Evolutionary conservation across 192 early-diverging fungal genomes (phyloP).

Genomic region (Linnemannia schmuckeri): DNA sequence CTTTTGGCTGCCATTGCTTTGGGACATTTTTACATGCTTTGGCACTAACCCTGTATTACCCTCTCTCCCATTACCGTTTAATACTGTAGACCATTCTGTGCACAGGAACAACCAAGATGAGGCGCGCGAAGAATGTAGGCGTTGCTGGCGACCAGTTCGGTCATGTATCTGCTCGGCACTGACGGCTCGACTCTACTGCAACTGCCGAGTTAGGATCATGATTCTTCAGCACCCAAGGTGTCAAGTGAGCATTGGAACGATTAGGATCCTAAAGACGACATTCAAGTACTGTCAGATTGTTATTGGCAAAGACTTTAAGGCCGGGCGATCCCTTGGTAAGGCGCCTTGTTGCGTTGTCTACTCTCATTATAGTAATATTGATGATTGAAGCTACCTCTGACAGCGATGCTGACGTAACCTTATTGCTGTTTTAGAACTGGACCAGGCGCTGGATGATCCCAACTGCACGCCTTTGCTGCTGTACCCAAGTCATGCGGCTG

Average conservation of each 20-base stretch:
- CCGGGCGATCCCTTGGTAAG: slow-evolving; percentile 35
- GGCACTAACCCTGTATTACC: background rate
- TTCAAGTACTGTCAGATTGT: slow-evolving; percentile 56
- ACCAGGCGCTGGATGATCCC: slow-evolving; percentile 34
- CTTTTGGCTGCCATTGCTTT: background rate
- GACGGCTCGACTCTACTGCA: slow-evolving; percentile 45
- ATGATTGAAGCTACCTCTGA: too few species aligned
- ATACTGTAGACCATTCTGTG: slow-evolving; percentile 23
- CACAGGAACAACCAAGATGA: slow-evolving; percentile 24
- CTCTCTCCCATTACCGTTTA: background rate
- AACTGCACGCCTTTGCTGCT: slow-evolving; percentile 41
- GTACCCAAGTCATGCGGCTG: slow-evolving; percentile 45
- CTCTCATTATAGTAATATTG: background rate
- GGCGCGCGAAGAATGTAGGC: slow-evolving; percentile 37
- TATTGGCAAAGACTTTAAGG: slow-evolving; percentile 54
- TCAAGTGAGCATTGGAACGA: slow-evolving; percentile 57
- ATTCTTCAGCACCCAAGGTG: slow-evolving; percentile 56
- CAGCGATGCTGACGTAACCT: background rate
- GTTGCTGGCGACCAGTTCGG: slow-evolving; percentile 48
- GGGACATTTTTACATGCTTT: background rate
- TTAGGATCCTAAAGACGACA: slow-evolving; percentile 49
- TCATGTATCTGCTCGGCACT: slow-evolving; percentile 53
- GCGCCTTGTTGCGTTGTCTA: too few species aligned
- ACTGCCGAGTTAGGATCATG: slow-evolving; percentile 54
- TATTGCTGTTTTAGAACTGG: slow-evolving; percentile 29